Evolutionary conservation across 129 eudicot genomes (phyloP).

Genomic region (Glebionis coronaria): DNA sequence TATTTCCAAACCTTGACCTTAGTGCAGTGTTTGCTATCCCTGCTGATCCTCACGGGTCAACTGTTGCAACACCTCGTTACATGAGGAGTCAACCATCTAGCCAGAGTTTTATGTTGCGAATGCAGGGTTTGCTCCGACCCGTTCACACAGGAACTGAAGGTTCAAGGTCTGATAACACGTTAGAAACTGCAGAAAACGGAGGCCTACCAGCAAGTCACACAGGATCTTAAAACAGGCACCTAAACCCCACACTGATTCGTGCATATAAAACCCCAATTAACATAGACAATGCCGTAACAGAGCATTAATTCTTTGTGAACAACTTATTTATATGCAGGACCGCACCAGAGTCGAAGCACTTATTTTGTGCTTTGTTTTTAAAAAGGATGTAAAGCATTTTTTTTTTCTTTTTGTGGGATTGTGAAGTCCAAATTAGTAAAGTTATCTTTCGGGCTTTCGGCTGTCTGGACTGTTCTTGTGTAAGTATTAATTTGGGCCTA

Average conservation of each 20-base stretch:
- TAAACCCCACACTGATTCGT: background rate
- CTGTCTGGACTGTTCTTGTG: too few species aligned
- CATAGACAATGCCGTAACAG: background rate
- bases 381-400: too few species aligned
- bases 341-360: background rate
- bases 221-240: background rate
- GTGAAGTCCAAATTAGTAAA: too few species aligned
- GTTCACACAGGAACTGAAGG: slow-evolving; percentile 48
- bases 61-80: slow-evolving; percentile 59
- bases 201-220: slow-evolving; percentile 14
- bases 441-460: too few species aligned
- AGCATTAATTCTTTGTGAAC: background rate
- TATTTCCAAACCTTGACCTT: slow-evolving; percentile 86
- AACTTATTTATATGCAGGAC: background rate
- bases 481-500: too few species aligned
- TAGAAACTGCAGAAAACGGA: slow-evolving; percentile 55
- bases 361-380: too few species aligned
- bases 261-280: background rate
- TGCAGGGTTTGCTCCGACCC: slow-evolving; percentile 75
- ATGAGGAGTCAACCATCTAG: slow-evolving; percentile 65
- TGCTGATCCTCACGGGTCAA: slow-evolving; percentile 46
- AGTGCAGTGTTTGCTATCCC: slow-evolving; percentile 72
- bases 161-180: slow-evolving; percentile 35
- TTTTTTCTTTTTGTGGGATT: too few species aligned
- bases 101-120: slow-evolving; percentile 61